A percentile compares a stretch with the other conserved stretches of the same genome.
phyloP scores from a whole-genome alignment of 2,329 filamentous ascomycete species.

The Trichoderma sp. region DNA sequence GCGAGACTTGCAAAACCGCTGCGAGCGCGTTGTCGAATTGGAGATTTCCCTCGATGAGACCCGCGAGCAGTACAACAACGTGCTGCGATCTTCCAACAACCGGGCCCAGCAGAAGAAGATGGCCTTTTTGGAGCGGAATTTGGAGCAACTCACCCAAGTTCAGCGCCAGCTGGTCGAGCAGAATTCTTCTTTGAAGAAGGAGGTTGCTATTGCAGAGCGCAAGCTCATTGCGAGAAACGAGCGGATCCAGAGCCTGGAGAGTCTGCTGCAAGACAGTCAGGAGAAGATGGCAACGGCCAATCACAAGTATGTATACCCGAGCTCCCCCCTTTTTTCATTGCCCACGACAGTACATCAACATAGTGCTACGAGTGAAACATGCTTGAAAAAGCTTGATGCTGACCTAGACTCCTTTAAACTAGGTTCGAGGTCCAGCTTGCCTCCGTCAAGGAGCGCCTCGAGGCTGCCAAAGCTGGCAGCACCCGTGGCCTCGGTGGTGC shows the following conservation, averaged over 20 bases:
- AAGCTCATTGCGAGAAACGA: slow-evolving; percentile 97
- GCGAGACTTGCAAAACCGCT: slow-evolving; percentile 97
- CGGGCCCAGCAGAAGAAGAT: slow-evolving; percentile 99
- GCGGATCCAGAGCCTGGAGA: slow-evolving; percentile 91
- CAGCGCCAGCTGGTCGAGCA: slow-evolving; percentile 97
- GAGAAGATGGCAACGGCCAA: slow-evolving; percentile 97
- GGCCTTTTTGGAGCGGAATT: slow-evolving; percentile 96
- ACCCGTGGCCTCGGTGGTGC: slow-evolving; percentile 75
- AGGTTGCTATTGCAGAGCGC: slow-evolving; percentile 96
- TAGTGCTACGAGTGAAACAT: not conserved
- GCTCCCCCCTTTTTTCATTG: not conserved
- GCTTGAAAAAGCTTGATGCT: slow-evolving; percentile 10
- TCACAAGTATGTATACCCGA: slow-evolving; percentile 70
- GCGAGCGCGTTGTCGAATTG: slow-evolving; percentile 94
- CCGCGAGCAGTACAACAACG: slow-evolving; percentile 98
- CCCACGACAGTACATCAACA: slow-evolving; percentile 29
- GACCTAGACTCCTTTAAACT: slow-evolving; percentile 13
- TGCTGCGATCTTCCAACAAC: slow-evolving; percentile 94
- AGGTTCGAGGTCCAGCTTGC: slow-evolving; percentile 98
- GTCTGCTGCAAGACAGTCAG: slow-evolving; percentile 90
- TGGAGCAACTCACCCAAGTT: slow-evolving; percentile 95
- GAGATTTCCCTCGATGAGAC: slow-evolving; percentile 98
- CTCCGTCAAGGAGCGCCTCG: slow-evolving; percentile 94
- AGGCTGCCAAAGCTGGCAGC: slow-evolving; percentile 88
- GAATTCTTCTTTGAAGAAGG: slow-evolving; percentile 96